Evolutionary conservation across 2,329 filamentous ascomycete species (phyloP), one percentile per base, ranked within the genome.

Genomic region (Talaromyces funiculosus): DNA sequence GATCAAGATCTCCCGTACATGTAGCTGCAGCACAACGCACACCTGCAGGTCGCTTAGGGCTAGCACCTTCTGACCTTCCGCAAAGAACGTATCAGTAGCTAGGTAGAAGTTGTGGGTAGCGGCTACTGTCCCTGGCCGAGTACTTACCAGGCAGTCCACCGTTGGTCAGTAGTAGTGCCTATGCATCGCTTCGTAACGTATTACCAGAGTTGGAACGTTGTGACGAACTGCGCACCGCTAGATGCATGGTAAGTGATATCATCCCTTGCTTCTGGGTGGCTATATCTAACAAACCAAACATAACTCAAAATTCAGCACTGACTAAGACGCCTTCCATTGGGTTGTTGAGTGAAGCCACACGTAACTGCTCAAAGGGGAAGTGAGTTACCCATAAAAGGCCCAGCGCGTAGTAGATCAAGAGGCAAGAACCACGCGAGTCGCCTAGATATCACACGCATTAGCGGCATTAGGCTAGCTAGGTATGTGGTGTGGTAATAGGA

Each of bases 1-100:
- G 55, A 51, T 37, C 42, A 38, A 38, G 56, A 58, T 58, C 57
- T 59, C 53, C 45, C 57, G 53, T 59, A 53, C 33, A 51, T 40
- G 18, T 24, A 38, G 51, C 20, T 16, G 35, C 22, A 18, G 10
- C 51, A 54, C 51, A 54, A 40, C 33, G 18, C 51, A 54, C 20
- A 54, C 51, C 40, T 54, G 51, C 51, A 54, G 51, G 35, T 37
- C 20, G 22, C 9, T 24, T 26, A n/a, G n/a, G n/a, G n/a, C n/a
- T n/a, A 54, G 20, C 20, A 54, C 20, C 16, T 12, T 20, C n/a
- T 33, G 22, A 24, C 47, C 14, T 53, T 20, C 47, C 12, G 47
- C 16, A 33, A 18, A 8, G 26, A n/a, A 26, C 9, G 10, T 10
- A 16, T n/a, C n/a, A n/a, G 31, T 10, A 33, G 8, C 12, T 8